Conservation (phyloP, 768 basidiomycete species). For the Leccinum uliginosum region DNA sequence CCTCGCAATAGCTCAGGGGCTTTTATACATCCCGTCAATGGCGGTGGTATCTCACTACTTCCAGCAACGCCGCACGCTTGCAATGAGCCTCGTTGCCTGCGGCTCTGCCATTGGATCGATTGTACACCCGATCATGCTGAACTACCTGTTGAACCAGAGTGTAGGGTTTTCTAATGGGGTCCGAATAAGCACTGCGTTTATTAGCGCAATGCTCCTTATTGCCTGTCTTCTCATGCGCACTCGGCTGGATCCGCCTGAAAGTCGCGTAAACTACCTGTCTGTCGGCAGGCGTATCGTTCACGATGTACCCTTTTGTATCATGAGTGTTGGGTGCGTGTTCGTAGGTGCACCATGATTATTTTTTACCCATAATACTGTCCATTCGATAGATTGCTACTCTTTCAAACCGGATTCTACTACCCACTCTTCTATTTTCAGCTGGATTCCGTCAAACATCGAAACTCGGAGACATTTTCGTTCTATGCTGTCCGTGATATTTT, state of each 20-base stretch:
- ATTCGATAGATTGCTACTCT: slow-evolving; percentile 15
- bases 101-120: slow-evolving; percentile 30
- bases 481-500: slow-evolving; percentile 37
- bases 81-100: slow-evolving; percentile 38
- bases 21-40: slow-evolving; percentile 42
- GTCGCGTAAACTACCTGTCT: background rate
- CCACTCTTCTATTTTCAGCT: slow-evolving; percentile 23
- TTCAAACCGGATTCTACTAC: slow-evolving; percentile 42
- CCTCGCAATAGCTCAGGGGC: slow-evolving; percentile 41
- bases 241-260: background rate
- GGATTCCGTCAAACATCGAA: background rate
- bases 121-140: slow-evolving; percentile 23
- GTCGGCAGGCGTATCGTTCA: background rate
- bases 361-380: background rate
- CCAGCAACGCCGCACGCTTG: slow-evolving; percentile 32
- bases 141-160: slow-evolving; percentile 13
- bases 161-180: background rate
- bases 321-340: background rate
- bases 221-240: slow-evolving; percentile 3
- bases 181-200: background rate
- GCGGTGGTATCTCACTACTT: slow-evolving; percentile 32
- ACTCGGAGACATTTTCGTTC: slow-evolving; percentile 38
- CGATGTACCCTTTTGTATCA: background rate
- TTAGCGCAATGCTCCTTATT: background rate
- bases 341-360: background rate